phyloP scores from a whole-genome alignment of 106 monocot genomes.

The Narthecium ossifragum region DNA sequence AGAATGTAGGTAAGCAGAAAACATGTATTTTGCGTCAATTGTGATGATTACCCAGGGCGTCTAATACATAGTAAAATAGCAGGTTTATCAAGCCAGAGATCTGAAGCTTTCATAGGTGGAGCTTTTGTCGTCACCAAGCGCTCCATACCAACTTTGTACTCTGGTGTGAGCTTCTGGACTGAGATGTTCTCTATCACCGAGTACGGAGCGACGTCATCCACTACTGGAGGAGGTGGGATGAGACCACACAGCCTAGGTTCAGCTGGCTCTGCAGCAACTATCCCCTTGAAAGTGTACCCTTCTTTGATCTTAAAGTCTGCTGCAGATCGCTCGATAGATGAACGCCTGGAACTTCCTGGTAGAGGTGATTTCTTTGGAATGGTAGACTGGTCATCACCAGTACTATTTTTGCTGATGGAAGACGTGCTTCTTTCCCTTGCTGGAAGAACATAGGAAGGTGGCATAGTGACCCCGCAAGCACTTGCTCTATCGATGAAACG shows the following conservation, averaged over 20 bases:
- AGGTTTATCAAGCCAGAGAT: conserved; percentile 30
- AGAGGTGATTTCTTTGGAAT: conserved; percentile 5
- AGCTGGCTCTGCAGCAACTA: conserved; percentile 22
- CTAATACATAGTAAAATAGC: conserved; percentile 26
- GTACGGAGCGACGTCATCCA: conserved; percentile 30
- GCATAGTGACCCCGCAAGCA: conserved; percentile 7
- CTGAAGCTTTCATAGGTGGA: conserved; percentile 33
- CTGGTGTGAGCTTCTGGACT: conserved; percentile 27
- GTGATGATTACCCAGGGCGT: conserved; percentile 28
- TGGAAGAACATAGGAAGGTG: conserved; percentile 7
- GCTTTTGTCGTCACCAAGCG: conserved; percentile 11
- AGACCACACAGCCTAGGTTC: conserved; percentile 26
- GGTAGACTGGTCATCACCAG: background rate
- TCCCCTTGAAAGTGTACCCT: conserved; percentile 31
- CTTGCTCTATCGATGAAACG: conserved; percentile 23
- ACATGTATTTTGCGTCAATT: no score
- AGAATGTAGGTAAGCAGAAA: background rate
- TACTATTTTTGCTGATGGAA: conserved; percentile 2
- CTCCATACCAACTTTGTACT: conserved; percentile 30
- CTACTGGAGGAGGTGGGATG: conserved; percentile 16
- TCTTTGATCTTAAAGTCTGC: conserved; percentile 14
- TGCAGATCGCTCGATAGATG: conserved; percentile 11
- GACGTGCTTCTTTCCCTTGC: conserved; percentile 8
- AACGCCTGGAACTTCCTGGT: conserved; percentile 9
- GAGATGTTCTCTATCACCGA: conserved; percentile 25